A percentile compares a stretch with the other conserved stretches of the same genome.
These are phyloP conservation scores for Cladophialophora psammophila DNA, from an alignment of 2,329 filamentous ascomycete genomes.

Conservation along the genomic window DNA sequence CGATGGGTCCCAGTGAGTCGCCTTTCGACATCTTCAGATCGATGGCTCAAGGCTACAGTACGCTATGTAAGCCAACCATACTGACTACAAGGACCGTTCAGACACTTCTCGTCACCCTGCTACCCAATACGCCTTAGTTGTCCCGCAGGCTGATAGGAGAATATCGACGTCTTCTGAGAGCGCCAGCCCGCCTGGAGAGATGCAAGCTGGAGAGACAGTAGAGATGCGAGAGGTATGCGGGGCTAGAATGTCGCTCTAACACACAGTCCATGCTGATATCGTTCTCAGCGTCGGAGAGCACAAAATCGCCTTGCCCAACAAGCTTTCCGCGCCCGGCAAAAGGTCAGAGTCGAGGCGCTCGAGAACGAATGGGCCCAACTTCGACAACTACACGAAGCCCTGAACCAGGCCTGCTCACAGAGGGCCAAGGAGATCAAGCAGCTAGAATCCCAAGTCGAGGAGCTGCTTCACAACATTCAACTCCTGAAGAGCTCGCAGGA, in stretches of 20 bases:
- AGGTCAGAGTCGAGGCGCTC: constrained; percentile 16
- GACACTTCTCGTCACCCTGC: not conserved
- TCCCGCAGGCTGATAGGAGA: not conserved
- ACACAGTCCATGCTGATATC: not conserved
- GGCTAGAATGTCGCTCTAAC: not conserved
- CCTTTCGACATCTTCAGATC: not conserved
- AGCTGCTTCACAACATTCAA: constrained; percentile 15
- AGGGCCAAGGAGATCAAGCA: constrained; percentile 15
- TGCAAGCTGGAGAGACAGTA: constrained; percentile 12
- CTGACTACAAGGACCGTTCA: not conserved
- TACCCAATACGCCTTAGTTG: not conserved
- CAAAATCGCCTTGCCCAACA: constrained; percentile 20
- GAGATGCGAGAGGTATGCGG: constrained; percentile 18
- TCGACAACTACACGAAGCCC: constrained; percentile 15
- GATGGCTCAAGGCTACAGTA: not conserved
- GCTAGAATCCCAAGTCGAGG: constrained; percentile 17
- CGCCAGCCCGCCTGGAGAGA: not conserved
- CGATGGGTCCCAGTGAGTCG: not conserved
- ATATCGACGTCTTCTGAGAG: constrained; percentile 5
- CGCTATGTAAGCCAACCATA: not conserved
- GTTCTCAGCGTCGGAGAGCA: constrained; percentile 11
- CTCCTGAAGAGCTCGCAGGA: constrained; percentile 14
- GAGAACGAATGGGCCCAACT: constrained; percentile 16
- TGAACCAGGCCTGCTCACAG: constrained; percentile 19
- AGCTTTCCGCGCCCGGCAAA: constrained; percentile 18